A percentile compares a stretch with the other conserved stretches of the same genome.
Conservation (phyloP, 2,329 filamentous ascomycete genomes). For the Exophiala viscosa region DNA sequence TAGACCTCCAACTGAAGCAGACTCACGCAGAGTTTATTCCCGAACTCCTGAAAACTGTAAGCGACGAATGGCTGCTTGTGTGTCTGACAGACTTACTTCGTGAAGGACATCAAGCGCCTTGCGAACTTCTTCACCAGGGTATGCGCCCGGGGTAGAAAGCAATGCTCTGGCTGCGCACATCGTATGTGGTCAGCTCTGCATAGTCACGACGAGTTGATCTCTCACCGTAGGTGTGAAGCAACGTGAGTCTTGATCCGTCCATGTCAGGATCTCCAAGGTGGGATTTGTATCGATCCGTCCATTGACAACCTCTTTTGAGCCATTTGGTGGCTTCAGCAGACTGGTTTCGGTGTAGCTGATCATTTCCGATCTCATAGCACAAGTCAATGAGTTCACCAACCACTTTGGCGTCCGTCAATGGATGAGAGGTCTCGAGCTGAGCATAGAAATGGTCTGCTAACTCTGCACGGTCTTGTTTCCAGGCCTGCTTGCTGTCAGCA, state of each 20-base stretch:
- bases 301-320: conserved; percentile 64
- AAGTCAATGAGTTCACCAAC: conserved; percentile 64
- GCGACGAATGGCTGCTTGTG: background rate
- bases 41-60: conserved; percentile 46
- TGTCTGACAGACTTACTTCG: conserved; percentile 1
- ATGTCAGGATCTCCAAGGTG: conserved; percentile 57
- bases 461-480: conserved; percentile 68
- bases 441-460: conserved; percentile 74
- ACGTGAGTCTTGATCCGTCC: conserved; percentile 61
- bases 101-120: conserved; percentile 5
- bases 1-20: conserved; percentile 68
- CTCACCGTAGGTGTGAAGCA: conserved; percentile 62
- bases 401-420: conserved; percentile 45
- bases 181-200: conserved; percentile 1
- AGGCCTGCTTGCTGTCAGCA: conserved; percentile 54
- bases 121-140: conserved; percentile 1
- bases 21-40: conserved; percentile 61
- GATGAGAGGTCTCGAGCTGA: conserved; percentile 48
- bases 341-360: conserved; percentile 52
- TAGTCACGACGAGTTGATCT: background rate
- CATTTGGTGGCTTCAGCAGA: conserved; percentile 61
- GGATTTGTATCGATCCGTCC: conserved; percentile 55
- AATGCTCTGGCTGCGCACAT: conserved; percentile 29
- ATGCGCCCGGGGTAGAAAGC: conserved; percentile 1
- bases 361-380: conserved; percentile 68